A percentile compares a stretch with the other conserved stretches of the same genome.
These are phyloP conservation scores for Ophiocordyceps camponoti-floridani DNA, from an alignment of 2,329 filamentous ascomycete species.

Conservation along the genomic window DNA sequence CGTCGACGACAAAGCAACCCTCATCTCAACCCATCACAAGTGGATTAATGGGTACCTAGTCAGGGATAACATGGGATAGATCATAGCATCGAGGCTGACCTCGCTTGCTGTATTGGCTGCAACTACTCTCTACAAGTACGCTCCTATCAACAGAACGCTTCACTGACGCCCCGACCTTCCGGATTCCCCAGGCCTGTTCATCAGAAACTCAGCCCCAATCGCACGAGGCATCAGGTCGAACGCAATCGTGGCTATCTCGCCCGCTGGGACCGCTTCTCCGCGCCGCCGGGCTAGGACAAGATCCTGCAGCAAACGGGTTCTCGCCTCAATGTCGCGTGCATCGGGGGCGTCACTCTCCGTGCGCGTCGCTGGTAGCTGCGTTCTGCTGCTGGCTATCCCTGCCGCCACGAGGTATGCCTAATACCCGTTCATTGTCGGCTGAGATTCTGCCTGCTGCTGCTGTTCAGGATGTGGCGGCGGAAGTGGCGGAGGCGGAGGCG, in stretches of 20 bases:
- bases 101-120: too few species aligned
- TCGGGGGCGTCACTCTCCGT: not conserved
- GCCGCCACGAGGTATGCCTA: constrained; percentile 13
- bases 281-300: not conserved
- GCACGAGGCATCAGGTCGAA: not conserved
- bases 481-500: constrained; percentile 22
- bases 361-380: not conserved
- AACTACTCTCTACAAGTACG: too few species aligned
- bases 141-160: not conserved
- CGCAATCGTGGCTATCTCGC: not conserved
- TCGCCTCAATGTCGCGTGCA: not conserved
- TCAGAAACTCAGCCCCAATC: not conserved
- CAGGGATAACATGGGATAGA: too few species aligned
- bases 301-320: not conserved
- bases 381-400: not conserved
- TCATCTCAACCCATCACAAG: too few species aligned
- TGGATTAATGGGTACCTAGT: too few species aligned
- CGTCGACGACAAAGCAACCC: too few species aligned
- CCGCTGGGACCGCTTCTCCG: not conserved
- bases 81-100: too few species aligned
- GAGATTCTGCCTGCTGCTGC: constrained; percentile 3
- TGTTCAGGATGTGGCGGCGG: constrained; percentile 7
- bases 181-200: not conserved
- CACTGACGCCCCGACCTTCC: not conserved
- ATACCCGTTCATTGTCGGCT: constrained; percentile 22